Percentiles rank a stretch among this genome's conserved stretches.
Conservation (phyloP, 371 early-diverging fungal species). For the Mucor plumbeus region DNA sequence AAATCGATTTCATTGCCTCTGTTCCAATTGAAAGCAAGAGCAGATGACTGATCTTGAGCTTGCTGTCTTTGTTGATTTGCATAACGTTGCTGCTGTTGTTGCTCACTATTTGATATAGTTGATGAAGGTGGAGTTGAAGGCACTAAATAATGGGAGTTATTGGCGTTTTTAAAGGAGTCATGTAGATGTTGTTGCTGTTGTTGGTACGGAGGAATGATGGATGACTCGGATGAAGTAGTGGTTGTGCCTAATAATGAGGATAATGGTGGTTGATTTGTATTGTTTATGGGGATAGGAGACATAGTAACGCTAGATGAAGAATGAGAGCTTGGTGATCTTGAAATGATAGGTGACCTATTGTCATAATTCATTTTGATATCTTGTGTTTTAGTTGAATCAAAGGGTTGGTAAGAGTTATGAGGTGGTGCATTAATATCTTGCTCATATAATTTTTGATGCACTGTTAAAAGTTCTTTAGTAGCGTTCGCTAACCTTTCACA, state of each 20-base stretch:
- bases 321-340: slow-evolving; percentile 10
- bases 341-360: not conserved
- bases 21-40: slow-evolving; percentile 15
- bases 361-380: slow-evolving; percentile 1
- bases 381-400: not conserved
- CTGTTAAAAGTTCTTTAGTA: slow-evolving; percentile 39
- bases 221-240: not conserved
- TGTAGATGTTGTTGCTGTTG: not conserved
- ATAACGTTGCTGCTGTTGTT: slow-evolving; percentile 9
- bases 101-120: not conserved
- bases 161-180: not conserved
- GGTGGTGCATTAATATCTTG: slow-evolving; percentile 6
- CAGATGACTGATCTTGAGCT: not conserved
- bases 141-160: slow-evolving; percentile 4
- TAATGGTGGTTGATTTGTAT: slow-evolving; percentile 6
- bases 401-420: not conserved
- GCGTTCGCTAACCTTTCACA: slow-evolving; percentile 48
- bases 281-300: not conserved
- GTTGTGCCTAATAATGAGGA: slow-evolving; percentile 7
- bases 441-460: slow-evolving; percentile 42
- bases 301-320: slow-evolving; percentile 7
- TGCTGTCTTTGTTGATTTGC: not conserved
- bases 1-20: slow-evolving; percentile 39
- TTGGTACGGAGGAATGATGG: not conserved
- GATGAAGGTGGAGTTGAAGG: slow-evolving; percentile 7